Percentiles rank a stretch among this genome's conserved stretches.
phyloP scores from a whole-genome alignment of 768 basidiomycete species.

The Russula brevipes region DNA sequence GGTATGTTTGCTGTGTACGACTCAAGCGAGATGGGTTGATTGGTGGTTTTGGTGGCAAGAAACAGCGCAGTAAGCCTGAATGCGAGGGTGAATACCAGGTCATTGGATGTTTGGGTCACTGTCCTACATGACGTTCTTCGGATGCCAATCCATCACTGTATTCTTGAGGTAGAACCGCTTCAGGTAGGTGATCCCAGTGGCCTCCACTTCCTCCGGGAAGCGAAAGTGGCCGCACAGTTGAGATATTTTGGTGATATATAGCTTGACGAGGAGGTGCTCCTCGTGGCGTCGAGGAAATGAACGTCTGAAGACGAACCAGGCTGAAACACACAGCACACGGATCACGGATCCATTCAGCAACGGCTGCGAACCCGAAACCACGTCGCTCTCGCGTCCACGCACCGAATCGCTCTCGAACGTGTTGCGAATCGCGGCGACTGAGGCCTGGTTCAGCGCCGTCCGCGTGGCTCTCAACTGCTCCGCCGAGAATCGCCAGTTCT shows the following conservation, averaged over 20 bases:
- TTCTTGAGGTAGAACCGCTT: conserved; percentile 97
- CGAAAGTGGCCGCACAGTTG: conserved; percentile 80
- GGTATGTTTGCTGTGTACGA: conserved; percentile 79
- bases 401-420: conserved; percentile 82
- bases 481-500: conserved; percentile 84
- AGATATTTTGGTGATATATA: conserved; percentile 83
- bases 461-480: conserved; percentile 59
- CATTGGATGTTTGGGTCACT: neutral
- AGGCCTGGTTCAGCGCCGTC: conserved; percentile 61
- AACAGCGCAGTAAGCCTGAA: conserved; percentile 93
- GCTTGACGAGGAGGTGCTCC: conserved; percentile 81
- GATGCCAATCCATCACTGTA: conserved; percentile 99
- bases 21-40: conserved; percentile 85
- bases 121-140: conserved; percentile 92
- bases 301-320: conserved; percentile 69
- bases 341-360: too few relatives aligned
- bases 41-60: conserved; percentile 96
- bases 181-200: conserved; percentile 86
- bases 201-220: conserved; percentile 89
- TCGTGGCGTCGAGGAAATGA: conserved; percentile 77
- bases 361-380: neutral
- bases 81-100: conserved; percentile 1
- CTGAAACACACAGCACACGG: conserved; percentile 31
- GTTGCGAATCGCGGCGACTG: conserved; percentile 68
- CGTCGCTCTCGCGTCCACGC: conserved; percentile 25